phyloP scores from a whole-genome alignment of 208 protist species.

The Wallacemonas sp. region DNA sequence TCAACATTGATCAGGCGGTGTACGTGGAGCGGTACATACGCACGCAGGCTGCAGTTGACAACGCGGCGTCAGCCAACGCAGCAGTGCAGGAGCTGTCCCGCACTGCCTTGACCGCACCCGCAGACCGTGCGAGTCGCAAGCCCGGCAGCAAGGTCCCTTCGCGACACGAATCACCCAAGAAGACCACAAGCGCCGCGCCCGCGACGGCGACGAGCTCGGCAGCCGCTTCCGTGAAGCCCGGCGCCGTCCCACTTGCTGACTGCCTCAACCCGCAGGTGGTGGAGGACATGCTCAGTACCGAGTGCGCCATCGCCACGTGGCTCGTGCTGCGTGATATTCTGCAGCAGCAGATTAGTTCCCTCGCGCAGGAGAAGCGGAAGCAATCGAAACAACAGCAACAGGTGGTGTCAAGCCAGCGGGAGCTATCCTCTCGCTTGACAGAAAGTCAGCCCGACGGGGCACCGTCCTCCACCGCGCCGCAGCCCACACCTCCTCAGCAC shows the following conservation, averaged over 20 bases:
- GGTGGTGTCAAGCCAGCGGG: background rate
- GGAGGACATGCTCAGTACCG: constrained; percentile 51
- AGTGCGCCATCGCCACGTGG: constrained; percentile 68
- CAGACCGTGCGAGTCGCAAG: no score
- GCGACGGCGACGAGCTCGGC: no score
- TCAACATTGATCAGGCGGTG: constrained; percentile 38
- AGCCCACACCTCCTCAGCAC: no score
- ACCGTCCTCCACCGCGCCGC: no score
- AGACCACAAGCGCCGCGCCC: no score
- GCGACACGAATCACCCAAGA: no score
- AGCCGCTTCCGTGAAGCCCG: no score
- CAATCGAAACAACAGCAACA: background rate
- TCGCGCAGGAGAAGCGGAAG: constrained; percentile 15
- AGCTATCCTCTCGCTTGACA: no score
- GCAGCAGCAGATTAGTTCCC: constrained; percentile 37
- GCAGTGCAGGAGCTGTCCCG: constrained; percentile 1
- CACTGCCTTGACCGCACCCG: no score
- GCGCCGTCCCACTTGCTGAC: no score
- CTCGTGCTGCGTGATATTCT: constrained; percentile 61
- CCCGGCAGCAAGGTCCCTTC: no score
- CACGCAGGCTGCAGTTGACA: background rate
- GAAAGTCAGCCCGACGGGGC: no score
- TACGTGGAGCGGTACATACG: constrained; percentile 22
- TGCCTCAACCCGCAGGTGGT: constrained; percentile 9
- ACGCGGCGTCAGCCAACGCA: constrained; percentile 5